A percentile compares a stretch with the other conserved stretches of the same genome.
phyloP scores from a whole-genome alignment of 1,284 basidiomycete genomes.

The Trametes sp. region DNA sequence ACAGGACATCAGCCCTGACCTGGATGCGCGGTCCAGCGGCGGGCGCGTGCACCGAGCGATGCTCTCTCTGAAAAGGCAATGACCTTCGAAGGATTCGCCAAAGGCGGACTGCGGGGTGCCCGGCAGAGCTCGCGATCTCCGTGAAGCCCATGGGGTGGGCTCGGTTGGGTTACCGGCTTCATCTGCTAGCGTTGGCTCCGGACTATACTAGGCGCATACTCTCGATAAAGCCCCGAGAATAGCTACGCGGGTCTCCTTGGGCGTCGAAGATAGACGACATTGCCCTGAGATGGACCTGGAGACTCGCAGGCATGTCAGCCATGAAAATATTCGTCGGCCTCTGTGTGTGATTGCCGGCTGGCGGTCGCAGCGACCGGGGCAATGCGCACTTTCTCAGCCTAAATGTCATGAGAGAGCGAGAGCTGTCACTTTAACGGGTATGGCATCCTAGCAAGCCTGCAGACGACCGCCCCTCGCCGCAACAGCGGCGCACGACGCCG shows the following conservation, averaged over 20 bases:
- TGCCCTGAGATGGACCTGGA: too few relatives aligned
- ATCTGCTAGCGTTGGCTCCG: not conserved
- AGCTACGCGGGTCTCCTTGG: not conserved
- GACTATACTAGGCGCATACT: not conserved
- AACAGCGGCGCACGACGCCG: not conserved
- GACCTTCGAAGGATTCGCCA: slow-evolving; percentile 8
- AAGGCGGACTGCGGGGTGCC: slow-evolving; percentile 7
- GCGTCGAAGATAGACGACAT: not conserved
- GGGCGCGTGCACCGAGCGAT: slow-evolving; percentile 24
- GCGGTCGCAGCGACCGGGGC: slow-evolving; percentile 20
- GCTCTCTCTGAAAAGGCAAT: slow-evolving; percentile 14
- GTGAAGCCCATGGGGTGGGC: slow-evolving; percentile 10
- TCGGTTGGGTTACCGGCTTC: not conserved
- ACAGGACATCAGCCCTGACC: slow-evolving; percentile 21
- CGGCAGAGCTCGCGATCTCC: slow-evolving; percentile 25
- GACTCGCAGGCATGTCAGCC: not conserved
- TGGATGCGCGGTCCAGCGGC: not conserved
- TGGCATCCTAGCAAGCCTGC: slow-evolving; percentile 5
- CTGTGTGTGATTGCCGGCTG: slow-evolving; percentile 29
- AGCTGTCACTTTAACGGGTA: not conserved
- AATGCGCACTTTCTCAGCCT: slow-evolving; percentile 25
- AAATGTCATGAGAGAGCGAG: slow-evolving; percentile 12
- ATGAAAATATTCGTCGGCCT: not conserved
- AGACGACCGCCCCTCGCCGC: slow-evolving; percentile 4
- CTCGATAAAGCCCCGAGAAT: not conserved